These are phyloP conservation scores for Cinnamomum chago DNA, from an alignment of 164 flowering plant genomes.

Conservation along the genomic window DNA sequence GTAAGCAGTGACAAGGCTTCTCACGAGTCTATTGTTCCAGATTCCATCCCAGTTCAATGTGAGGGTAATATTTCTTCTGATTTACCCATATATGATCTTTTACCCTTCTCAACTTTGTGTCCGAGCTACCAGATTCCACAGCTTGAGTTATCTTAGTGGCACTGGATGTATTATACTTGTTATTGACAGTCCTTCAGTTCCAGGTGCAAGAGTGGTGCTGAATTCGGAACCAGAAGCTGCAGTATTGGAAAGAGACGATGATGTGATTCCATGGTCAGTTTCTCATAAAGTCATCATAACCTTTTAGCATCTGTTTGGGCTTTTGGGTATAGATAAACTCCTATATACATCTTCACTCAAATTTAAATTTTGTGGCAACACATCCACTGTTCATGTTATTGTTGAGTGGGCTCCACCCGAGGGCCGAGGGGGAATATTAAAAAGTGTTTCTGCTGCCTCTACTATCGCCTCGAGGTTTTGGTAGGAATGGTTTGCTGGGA, in stretches of 20 bases:
- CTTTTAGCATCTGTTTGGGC: too few species aligned
- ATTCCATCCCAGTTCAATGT: slow-evolving; percentile 8
- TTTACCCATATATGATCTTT: background rate
- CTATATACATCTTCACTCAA: background rate
- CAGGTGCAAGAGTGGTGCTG: slow-evolving; percentile 12
- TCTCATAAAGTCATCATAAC: background rate
- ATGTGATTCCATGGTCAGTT: slow-evolving; percentile 20
- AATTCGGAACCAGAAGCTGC: slow-evolving; percentile 9
- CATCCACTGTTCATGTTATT: too few species aligned
- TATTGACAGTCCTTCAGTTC: background rate
- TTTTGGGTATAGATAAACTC: background rate
- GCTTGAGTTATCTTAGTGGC: background rate
- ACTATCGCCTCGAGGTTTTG: too few species aligned
- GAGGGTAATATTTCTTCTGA: slow-evolving; percentile 7
- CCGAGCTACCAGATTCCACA: background rate
- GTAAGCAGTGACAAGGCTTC: slow-evolving; percentile 7
- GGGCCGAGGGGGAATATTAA: too few species aligned
- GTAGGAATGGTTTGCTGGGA: too few species aligned
- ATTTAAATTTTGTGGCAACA: too few species aligned
- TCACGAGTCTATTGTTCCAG: slow-evolving; percentile 5
- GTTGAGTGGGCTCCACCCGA: too few species aligned
- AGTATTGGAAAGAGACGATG: slow-evolving; percentile 12
- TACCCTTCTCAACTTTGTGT: background rate
- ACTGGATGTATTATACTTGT: background rate
- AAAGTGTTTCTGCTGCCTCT: too few species aligned